Evolutionary conservation across 352 stramenopile species (phyloP).

Genomic region (Blastocystis sp.): DNA sequence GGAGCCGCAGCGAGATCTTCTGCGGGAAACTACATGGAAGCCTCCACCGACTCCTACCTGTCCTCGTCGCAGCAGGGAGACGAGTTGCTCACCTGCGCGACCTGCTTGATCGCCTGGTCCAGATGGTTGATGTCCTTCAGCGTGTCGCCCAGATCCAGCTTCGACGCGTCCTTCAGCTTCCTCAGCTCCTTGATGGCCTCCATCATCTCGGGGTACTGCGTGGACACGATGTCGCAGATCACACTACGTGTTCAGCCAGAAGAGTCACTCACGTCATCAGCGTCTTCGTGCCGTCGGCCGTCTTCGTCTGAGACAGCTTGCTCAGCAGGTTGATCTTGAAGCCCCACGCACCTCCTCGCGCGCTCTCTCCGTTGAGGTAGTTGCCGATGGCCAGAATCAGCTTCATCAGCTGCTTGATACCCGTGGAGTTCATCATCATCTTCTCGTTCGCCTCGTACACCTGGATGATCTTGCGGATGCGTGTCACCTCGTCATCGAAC

Average conservation of each 20-base stretch:
- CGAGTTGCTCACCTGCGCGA: not conserved
- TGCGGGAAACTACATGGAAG: not conserved
- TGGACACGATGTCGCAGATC: slow-evolving; percentile 46
- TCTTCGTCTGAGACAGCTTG: slow-evolving; percentile 75
- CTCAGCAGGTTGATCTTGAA: slow-evolving; percentile 78
- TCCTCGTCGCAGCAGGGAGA: slow-evolving; percentile 22
- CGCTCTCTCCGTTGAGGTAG: slow-evolving; percentile 77
- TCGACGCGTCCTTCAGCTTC: not conserved
- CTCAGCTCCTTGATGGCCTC: slow-evolving; percentile 25
- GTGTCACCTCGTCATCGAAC: slow-evolving; percentile 22
- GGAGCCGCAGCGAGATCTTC: not conserved
- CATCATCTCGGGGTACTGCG: slow-evolving; percentile 39
- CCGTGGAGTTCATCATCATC: slow-evolving; percentile 66
- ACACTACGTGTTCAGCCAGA: slow-evolving; percentile 46
- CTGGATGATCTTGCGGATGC: not conserved
- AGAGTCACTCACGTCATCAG: slow-evolving; percentile 56
- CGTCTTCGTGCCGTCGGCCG: slow-evolving; percentile 56
- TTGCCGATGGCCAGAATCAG: slow-evolving; percentile 79
- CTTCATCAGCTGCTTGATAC: slow-evolving; percentile 74
- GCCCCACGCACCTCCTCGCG: slow-evolving; percentile 74
- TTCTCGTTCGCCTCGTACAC: not conserved
- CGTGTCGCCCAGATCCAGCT: slow-evolving; percentile 12
- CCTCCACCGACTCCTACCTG: not conserved
- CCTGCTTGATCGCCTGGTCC: not conserved
- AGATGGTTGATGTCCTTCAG: not conserved